Percentiles rank a stretch among this genome's conserved stretches.
Evolutionary conservation across 108 stramenopile species (phyloP).

Genomic region (Nitzschia palea): DNA sequence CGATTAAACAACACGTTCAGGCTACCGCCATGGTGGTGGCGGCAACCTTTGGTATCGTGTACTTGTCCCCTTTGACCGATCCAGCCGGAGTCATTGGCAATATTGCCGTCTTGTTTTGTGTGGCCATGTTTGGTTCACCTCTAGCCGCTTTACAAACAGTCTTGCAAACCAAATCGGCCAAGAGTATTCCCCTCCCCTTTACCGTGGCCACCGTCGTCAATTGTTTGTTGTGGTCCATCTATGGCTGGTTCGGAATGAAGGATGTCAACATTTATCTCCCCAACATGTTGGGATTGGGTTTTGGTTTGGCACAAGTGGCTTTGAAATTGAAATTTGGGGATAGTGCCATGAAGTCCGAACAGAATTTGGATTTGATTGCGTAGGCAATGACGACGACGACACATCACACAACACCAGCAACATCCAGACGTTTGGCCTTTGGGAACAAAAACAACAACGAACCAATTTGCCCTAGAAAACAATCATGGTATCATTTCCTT

Average conservation of each 20-base stretch:
- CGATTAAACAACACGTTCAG: constrained; percentile 36
- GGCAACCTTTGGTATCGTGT: constrained; percentile 29
- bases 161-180: constrained; percentile 64
- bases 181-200: constrained; percentile 80
- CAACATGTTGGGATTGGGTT: constrained; percentile 67
- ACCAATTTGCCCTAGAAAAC: too few relatives aligned
- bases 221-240: constrained; percentile 68
- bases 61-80: constrained; percentile 7
- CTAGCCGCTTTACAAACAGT: constrained; percentile 67
- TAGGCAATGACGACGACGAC: too few relatives aligned
- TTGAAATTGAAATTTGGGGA: constrained; percentile 63
- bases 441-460: too few relatives aligned
- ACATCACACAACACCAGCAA: too few relatives aligned
- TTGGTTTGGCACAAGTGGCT: constrained; percentile 60
- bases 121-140: constrained; percentile 72
- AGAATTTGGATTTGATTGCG: constrained; percentile 5
- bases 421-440: too few relatives aligned
- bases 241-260: constrained; percentile 62
- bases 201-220: constrained; percentile 72
- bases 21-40: constrained; percentile 19
- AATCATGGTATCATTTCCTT: too few relatives aligned
- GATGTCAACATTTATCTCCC: constrained; percentile 82
- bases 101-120: constrained; percentile 49
- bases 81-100: constrained; percentile 41
- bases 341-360: constrained; percentile 6